These are phyloP conservation scores for Coemansia sp. DNA, from an alignment of 192 early-diverging fungal species.

Conservation along the genomic window DNA sequence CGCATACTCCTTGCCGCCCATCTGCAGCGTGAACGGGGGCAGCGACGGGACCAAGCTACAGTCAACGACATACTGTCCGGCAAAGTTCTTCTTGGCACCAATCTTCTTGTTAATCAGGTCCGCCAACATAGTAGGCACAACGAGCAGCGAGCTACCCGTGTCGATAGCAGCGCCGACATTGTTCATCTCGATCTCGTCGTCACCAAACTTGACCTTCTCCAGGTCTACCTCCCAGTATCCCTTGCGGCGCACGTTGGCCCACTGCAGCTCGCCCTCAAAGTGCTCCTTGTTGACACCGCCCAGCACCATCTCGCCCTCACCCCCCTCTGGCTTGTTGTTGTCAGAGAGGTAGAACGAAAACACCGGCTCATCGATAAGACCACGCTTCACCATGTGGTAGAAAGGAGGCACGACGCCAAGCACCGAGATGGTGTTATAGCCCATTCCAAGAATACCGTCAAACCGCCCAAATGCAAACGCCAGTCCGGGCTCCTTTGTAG, in stretches of 20 bases:
- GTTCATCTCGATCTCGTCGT: constrained; percentile 70
- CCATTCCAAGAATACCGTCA: constrained; percentile 96
- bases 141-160: constrained; percentile 89
- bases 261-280: constrained; percentile 73
- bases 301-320: constrained; percentile 85
- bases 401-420: constrained; percentile 90
- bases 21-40: constrained; percentile 78
- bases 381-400: constrained; percentile 87
- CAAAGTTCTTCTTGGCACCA: constrained; percentile 92
- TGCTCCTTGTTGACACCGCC: constrained; percentile 82
- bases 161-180: constrained; percentile 85
- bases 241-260: constrained; percentile 87
- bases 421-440: constrained; percentile 90
- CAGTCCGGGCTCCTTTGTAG: constrained; percentile 93
- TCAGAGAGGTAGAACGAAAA: constrained; percentile 91
- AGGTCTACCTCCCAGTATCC: constrained; percentile 98
- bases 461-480: constrained; percentile 95
- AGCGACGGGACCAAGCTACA: constrained; percentile 71
- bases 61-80: constrained; percentile 88
- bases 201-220: constrained; percentile 77
- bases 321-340: constrained; percentile 61
- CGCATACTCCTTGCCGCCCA: constrained; percentile 74
- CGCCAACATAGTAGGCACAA: constrained; percentile 74
- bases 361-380: constrained; percentile 81
- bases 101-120: constrained; percentile 88